Evolutionary conservation across 768 basidiomycete species (phyloP).

Genomic region (Ramaria sp.): DNA sequence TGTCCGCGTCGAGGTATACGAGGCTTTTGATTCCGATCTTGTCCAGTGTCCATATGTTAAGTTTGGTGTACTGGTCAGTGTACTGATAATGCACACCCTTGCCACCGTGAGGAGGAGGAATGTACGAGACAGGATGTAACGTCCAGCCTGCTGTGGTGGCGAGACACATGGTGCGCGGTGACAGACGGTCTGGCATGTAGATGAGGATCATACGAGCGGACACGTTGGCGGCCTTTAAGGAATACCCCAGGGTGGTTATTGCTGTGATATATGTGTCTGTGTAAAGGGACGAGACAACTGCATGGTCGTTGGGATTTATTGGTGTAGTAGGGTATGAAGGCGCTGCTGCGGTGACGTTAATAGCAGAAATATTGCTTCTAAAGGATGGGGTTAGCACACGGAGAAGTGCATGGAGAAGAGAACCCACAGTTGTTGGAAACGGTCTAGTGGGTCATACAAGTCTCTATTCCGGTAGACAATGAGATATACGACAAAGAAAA

Average conservation of each 20-base stretch:
- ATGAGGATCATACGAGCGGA: slow-evolving; percentile 23
- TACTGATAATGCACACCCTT: slow-evolving; percentile 25
- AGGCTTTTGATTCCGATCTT: slow-evolving; percentile 20
- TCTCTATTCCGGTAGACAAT: too few species aligned
- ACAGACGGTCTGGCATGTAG: slow-evolving; percentile 26
- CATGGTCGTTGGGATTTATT: slow-evolving; percentile 13
- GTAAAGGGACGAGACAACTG: slow-evolving; percentile 22
- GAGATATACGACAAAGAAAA: too few species aligned
- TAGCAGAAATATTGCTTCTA: too few species aligned
- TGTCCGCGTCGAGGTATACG: slow-evolving; percentile 34
- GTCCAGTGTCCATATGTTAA: slow-evolving; percentile 30
- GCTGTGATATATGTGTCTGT: slow-evolving; percentile 22
- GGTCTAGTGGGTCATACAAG: too few species aligned
- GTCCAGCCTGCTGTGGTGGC: slow-evolving; percentile 28
- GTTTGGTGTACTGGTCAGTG: slow-evolving; percentile 33
- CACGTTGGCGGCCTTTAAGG: slow-evolving; percentile 20
- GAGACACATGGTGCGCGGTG: slow-evolving; percentile 28
- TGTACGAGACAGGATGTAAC: slow-evolving; percentile 23
- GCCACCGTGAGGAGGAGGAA: slow-evolving; percentile 28
- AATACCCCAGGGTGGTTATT: slow-evolving; percentile 23
- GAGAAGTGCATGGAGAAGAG: too few species aligned
- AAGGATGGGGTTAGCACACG: too few species aligned
- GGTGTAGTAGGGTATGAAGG: not conserved
- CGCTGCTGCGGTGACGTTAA: too few species aligned
- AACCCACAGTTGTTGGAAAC: too few species aligned